These are phyloP conservation scores for Nectriaceae sp. DNA, from an alignment of 2,329 filamentous ascomycete species.

Conservation along the genomic window DNA sequence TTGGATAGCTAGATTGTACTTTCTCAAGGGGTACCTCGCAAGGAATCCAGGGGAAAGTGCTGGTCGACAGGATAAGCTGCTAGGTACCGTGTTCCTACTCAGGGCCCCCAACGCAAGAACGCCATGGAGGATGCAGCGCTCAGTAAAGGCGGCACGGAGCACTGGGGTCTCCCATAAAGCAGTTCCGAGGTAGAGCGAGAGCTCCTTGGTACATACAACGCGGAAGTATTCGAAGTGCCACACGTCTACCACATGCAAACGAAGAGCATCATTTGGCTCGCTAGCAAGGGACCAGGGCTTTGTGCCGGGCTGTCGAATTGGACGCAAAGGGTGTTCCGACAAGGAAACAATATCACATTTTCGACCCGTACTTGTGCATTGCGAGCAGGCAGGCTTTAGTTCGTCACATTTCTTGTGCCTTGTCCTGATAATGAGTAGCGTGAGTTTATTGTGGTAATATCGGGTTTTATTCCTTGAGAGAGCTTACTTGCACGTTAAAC, in stretches of 20 bases:
- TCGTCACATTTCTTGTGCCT: slow-evolving; percentile 8
- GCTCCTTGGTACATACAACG: neutral
- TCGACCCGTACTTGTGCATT: slow-evolving; percentile 1
- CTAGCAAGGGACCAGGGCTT: neutral
- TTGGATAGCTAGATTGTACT: neutral
- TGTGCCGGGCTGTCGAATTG: neutral
- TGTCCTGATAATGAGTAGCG: neutral
- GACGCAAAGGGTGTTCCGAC: neutral
- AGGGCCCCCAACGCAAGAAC: neutral
- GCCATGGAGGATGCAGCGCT: neutral
- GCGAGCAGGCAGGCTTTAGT: neutral
- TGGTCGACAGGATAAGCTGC: neutral
- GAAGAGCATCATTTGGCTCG: neutral
- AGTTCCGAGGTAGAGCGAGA: neutral
- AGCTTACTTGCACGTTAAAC: slow-evolving; percentile 14
- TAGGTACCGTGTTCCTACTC: neutral
- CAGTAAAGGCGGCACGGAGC: neutral
- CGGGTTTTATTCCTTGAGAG: neutral
- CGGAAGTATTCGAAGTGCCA: slow-evolving; percentile 2
- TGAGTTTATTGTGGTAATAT: neutral
- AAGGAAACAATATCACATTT: neutral
- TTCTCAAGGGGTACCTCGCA: neutral
- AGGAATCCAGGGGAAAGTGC: neutral
- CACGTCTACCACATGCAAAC: neutral
- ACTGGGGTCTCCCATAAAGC: neutral